Base-by-base conservation (phyloP, 495 filamentous ascomycete genomes). In the Tuber melanosporum region DNA sequence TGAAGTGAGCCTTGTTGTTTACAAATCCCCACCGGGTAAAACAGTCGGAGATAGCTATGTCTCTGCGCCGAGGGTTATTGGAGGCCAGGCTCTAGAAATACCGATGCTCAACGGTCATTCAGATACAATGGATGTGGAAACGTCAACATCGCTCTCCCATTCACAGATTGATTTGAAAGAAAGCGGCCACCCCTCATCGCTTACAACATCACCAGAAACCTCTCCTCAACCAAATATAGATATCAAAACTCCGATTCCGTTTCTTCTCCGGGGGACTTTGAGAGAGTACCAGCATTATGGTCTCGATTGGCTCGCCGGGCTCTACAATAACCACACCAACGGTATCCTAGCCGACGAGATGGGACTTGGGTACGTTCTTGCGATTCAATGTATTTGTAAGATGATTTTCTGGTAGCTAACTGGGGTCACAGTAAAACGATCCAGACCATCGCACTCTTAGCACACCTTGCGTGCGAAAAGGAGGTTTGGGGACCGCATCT, bases 271-370 rank as follows among this genome's bases (percentile, higher is more conserved):
- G 77, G 96, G 96, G 20, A 97, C 90, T 3, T 87, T 99, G 22
- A 92, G 96, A 84, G 94, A 97, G 84, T 99, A 99, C 81, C 96
- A 99, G 77, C 96, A 98, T 81, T 92, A 91, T 83, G 96, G 96
- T 15, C 86, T 99, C 20, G 96, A 99, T 82, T 99, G 96, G 96
- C 91, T 99, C 66, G 93, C 94, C 10, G 91, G 91, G 1, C 88
- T 98, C 7, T 97, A 99, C 84, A 90, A 90, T n/a, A 95, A 93
- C 77, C 89, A 92, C 77, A 95, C 93, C 72, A 99, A 99, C 83
- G 96, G 96, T 62, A 99, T 99, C 72, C 87, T 99, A n/a, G 96
- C 96, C 7, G 96, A 99, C 82, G 96, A 99, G 82, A 99, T 99
- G 96, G 96, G 96, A 81, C 90, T 99, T 41, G 96, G 96, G 82